These are phyloP conservation scores for Tremella yokohamensis DNA, from an alignment of 768 basidiomycete genomes.

Conservation along the genomic window DNA sequence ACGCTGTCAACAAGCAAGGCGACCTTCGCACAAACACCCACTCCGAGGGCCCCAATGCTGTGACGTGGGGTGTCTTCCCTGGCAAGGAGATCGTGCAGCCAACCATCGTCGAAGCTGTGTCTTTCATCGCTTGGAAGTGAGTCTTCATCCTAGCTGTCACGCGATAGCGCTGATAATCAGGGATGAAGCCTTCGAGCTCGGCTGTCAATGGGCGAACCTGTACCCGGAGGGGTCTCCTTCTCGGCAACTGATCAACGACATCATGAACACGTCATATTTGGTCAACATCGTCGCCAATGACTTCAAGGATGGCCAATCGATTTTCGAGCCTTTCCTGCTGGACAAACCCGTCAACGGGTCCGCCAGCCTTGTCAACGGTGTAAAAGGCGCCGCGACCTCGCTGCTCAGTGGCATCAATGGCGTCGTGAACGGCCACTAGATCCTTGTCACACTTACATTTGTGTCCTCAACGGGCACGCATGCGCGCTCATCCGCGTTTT, in stretches of 20 bases:
- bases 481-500: too few species aligned
- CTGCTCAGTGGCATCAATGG: slow-evolving; percentile 16
- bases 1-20: slow-evolving; percentile 92
- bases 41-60: slow-evolving; percentile 94
- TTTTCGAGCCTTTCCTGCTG: slow-evolving; percentile 73
- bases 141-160: slow-evolving; percentile 40
- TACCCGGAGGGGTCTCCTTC: slow-evolving; percentile 75
- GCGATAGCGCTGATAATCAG: background rate
- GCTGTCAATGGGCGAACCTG: slow-evolving; percentile 80
- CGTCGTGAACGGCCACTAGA: slow-evolving; percentile 13
- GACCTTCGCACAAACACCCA: slow-evolving; percentile 92
- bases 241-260: slow-evolving; percentile 66
- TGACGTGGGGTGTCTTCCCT: slow-evolving; percentile 97
- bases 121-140: slow-evolving; percentile 93
- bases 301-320: slow-evolving; percentile 76
- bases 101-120: slow-evolving; percentile 93
- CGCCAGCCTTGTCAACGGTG: slow-evolving; percentile 4
- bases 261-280: slow-evolving; percentile 78
- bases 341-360: slow-evolving; percentile 13
- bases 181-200: slow-evolving; percentile 94
- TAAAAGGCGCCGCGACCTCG: slow-evolving; percentile 3
- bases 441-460: too few species aligned
- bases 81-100: slow-evolving; percentile 87
- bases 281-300: slow-evolving; percentile 97
- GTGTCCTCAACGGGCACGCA: too few species aligned